Base-by-base conservation (phyloP, 2,329 filamentous ascomycete genomes). In the Annulohypoxylon truncatum region DNA sequence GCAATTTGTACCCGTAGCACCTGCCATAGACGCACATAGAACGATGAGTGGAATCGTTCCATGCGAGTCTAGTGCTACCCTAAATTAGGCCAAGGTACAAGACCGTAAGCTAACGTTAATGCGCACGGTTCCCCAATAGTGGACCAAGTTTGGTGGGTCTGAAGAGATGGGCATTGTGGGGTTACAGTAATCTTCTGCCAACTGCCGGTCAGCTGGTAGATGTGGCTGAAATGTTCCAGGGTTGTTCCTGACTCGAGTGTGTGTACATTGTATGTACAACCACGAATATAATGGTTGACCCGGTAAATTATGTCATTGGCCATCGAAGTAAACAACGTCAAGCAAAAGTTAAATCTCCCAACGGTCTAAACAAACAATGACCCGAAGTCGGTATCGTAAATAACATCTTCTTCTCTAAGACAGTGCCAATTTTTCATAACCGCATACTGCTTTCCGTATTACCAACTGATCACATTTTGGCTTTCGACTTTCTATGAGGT, bases 241-340 rank as follows among this genome's bases (percentile, higher is more conserved):
- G 28, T 5, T 4, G 5, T 10, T 35, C 33, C 33, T 35, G 33
- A 35, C 33, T 35, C 33, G 33, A n/a, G n/a, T n/a, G n/a, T n/a
- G n/a, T n/a, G n/a, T n/a, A n/a, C n/a, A n/a, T n/a, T n/a, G n/a
- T n/a, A n/a, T n/a, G n/a, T n/a, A n/a, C n/a, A n/a, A n/a, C n/a
- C 33, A 35, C 10, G 6, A 13, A 35, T 10, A 35, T 35, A 35
- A 35, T 64, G 44, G 73, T 74, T 75, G 73, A 70, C 73, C 71
- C 28, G 73, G 61, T 69, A 72, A 74, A 73, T 69, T 72, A 73
- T 72, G 70, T 72, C 71, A 72, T 72, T 59, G 47, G 33, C n/a
- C 20, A 64, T 57, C 29, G 35, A 42, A 71, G 50, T 62, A 57
- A 58, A 56, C 58, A 61, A 64, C 31, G 24, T 29, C 24, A 33